phyloP scores from a whole-genome alignment of 805 yeast species.

The Isabelozyma heimii region DNA sequence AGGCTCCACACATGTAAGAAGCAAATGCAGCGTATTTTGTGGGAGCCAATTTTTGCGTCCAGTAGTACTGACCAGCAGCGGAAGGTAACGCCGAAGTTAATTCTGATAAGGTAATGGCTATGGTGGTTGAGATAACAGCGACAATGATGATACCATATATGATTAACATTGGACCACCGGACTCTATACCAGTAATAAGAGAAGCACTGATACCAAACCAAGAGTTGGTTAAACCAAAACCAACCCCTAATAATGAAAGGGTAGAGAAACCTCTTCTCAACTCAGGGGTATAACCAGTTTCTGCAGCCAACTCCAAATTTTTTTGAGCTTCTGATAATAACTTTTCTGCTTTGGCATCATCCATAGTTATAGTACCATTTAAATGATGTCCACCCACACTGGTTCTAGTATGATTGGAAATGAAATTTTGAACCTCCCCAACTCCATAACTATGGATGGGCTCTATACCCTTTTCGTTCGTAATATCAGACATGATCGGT shows the following conservation, averaged over 20 bases:
- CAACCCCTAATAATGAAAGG: conserved; percentile 53
- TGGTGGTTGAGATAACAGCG: conserved; percentile 43
- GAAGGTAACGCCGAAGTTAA: conserved; percentile 52
- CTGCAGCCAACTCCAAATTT: conserved; percentile 24
- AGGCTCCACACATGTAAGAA: conserved; percentile 60
- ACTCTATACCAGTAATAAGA: conserved; percentile 49
- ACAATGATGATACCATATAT: conserved; percentile 56
- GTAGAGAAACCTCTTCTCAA: conserved; percentile 38
- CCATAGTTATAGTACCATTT: conserved; percentile 2
- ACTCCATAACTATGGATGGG: not conserved
- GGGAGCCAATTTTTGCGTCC: conserved; percentile 57
- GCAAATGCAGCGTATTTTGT: conserved; percentile 44
- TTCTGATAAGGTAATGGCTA: conserved; percentile 54
- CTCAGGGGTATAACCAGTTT: conserved; percentile 27
- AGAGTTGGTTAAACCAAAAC: conserved; percentile 59
- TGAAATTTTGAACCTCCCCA: not conserved
- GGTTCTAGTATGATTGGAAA: not conserved
- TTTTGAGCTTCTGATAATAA: conserved; percentile 12
- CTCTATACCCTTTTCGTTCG: not conserved
- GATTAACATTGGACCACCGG: conserved; percentile 59
- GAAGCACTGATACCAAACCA: conserved; percentile 63
- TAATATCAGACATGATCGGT: not conserved
- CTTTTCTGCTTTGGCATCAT: conserved; percentile 2
- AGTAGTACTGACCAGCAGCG: conserved; percentile 59
- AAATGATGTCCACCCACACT: not conserved